phyloP scores from a whole-genome alignment of 208 protist species.

The Leishmania mexicana region DNA sequence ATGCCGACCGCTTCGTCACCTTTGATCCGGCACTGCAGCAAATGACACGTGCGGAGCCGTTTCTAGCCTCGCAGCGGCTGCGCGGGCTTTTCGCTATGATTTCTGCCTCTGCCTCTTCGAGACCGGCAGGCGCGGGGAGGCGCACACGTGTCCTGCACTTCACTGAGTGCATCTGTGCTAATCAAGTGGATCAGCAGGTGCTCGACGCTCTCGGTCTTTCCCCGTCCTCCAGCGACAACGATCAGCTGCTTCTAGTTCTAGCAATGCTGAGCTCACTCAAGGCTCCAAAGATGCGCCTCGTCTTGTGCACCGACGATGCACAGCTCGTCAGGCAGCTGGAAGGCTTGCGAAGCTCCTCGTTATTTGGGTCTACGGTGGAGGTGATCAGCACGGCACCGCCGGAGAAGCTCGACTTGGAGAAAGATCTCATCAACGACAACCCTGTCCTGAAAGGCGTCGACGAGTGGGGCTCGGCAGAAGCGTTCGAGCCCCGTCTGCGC shows the following conservation, averaged over 20 bases:
- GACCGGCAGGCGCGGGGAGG: not conserved
- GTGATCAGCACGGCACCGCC: conserved; percentile 61
- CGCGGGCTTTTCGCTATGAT: conserved; percentile 58
- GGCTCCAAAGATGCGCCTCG: conserved; percentile 26
- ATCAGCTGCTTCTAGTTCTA: conserved; percentile 71
- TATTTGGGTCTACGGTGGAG: conserved; percentile 49
- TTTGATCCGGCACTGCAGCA: conserved; percentile 73
- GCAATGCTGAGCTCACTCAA: conserved; percentile 68
- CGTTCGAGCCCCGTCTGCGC: conserved; percentile 14
- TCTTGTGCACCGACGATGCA: conserved; percentile 77
- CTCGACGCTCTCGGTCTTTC: conserved; percentile 24
- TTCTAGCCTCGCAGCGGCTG: conserved; percentile 74
- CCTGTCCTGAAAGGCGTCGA: conserved; percentile 22
- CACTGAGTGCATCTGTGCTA: conserved; percentile 73
- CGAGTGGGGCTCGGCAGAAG: not conserved
- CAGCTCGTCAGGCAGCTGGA: conserved; percentile 31
- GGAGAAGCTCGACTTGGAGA: conserved; percentile 38
- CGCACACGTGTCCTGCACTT: conserved; percentile 73
- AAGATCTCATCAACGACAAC: conserved; percentile 73
- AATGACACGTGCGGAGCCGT: conserved; percentile 43
- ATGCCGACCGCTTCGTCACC: conserved; percentile 36
- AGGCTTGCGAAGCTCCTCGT: conserved; percentile 1
- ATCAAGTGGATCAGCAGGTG: conserved; percentile 21
- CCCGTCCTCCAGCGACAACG: conserved; percentile 55
- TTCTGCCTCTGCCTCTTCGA: not conserved